Conservation (phyloP, 148 eudicot genomes). For the Spergularia marina region DNA sequence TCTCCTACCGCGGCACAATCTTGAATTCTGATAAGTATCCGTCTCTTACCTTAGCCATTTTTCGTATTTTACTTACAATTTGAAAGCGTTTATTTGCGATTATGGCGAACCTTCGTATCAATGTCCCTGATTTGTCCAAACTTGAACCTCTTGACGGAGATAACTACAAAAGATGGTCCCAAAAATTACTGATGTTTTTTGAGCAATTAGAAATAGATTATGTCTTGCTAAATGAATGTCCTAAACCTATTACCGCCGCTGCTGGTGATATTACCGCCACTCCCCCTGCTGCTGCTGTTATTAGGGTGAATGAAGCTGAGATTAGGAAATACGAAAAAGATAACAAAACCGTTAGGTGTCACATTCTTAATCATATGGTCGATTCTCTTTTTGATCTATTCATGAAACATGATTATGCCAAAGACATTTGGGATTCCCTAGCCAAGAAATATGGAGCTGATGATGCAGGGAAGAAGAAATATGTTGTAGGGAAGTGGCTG, state of each 20-base stretch:
- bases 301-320: not conserved
- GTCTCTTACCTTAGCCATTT: not conserved
- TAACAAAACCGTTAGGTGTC: not conserved
- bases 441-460: conserved; percentile 10
- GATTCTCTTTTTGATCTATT: not conserved
- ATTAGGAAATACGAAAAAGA: not conserved
- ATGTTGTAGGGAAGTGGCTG: not conserved
- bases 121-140: not conserved
- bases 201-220: conserved; percentile 6
- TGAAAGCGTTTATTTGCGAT: not conserved
- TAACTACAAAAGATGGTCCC: not conserved
- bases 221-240: not conserved
- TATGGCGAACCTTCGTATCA: not conserved
- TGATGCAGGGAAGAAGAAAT: conserved; percentile 11
- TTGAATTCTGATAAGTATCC: too few relatives aligned
- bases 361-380: not conserved
- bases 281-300: not conserved
- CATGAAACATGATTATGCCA: not conserved
- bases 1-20: too few relatives aligned
- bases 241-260: not conserved
- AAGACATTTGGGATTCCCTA: not conserved
- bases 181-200: not conserved
- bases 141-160: not conserved
- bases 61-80: not conserved
- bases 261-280: not conserved